phyloP scores from a whole-genome alignment of 192 early-diverging fungal genomes.

The Gonapodya sp. region DNA sequence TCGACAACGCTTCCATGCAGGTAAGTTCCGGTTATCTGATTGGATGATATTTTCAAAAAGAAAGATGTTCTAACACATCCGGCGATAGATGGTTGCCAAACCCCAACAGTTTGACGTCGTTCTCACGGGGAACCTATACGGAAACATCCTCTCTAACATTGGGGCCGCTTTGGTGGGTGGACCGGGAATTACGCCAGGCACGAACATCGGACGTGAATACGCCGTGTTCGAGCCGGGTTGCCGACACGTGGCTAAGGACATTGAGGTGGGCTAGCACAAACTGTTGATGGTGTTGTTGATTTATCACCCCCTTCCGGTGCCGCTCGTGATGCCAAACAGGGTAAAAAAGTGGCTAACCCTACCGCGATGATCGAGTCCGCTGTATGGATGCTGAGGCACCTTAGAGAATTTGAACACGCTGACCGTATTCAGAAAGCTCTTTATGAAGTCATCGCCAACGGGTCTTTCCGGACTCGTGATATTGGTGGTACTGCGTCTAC shows the following conservation, averaged over 20 bases:
- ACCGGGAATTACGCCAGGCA: slow-evolving; percentile 90
- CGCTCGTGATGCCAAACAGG: slow-evolving; percentile 36
- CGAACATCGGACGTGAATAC: slow-evolving; percentile 95
- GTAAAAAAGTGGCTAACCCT: slow-evolving; percentile 92
- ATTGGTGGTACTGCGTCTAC: slow-evolving; percentile 79
- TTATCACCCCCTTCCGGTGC: background rate
- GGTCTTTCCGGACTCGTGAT: slow-evolving; percentile 72
- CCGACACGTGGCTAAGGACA: slow-evolving; percentile 96
- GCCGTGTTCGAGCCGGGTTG: slow-evolving; percentile 98
- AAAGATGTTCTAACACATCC: background rate
- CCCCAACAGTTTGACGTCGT: slow-evolving; percentile 99
- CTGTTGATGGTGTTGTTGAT: slow-evolving; percentile 17
- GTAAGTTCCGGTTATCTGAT: slow-evolving; percentile 7
- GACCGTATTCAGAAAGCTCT: slow-evolving; percentile 84
- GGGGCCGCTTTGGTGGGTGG: slow-evolving; percentile 94
- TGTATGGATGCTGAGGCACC: slow-evolving; percentile 92
- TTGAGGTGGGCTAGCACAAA: slow-evolving; percentile 29
- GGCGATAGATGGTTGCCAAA: slow-evolving; percentile 67
- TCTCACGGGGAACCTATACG: slow-evolving; percentile 99
- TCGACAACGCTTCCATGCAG: slow-evolving; percentile 99
- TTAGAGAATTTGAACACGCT: slow-evolving; percentile 82
- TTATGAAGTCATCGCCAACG: slow-evolving; percentile 73
- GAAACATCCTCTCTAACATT: slow-evolving; percentile 98
- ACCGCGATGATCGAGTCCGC: slow-evolving; percentile 85
- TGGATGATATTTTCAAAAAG: background rate